Evolutionary conservation across 169 alveolate genomes (phyloP).

Genomic region (Plasmodium ovale): DNA sequence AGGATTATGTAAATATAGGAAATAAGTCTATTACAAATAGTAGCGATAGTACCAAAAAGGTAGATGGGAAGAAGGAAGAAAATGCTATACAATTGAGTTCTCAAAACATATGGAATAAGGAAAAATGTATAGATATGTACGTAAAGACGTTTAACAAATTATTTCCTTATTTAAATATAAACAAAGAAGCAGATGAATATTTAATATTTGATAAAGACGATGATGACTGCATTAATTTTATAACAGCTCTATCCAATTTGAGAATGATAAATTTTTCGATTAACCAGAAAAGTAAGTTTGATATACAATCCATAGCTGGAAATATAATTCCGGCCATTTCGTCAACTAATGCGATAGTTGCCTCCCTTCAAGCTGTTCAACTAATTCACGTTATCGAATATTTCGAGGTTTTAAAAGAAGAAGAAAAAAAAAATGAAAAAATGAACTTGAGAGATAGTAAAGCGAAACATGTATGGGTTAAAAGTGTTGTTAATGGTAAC

Average conservation of each 20-base stretch:
- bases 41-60: neutral
- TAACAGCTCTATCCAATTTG: constrained; percentile 92
- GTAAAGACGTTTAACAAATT: constrained; percentile 32
- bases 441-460: constrained; percentile 27
- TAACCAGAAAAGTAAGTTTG: constrained; percentile 84
- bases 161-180: constrained; percentile 48
- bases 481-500: constrained; percentile 51
- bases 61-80: neutral
- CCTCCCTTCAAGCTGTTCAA: constrained; percentile 94
- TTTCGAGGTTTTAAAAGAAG: constrained; percentile 18
- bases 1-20: neutral
- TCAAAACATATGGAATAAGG: constrained; percentile 59
- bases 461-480: constrained; percentile 45
- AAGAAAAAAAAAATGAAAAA: constrained; percentile 2
- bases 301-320: constrained; percentile 96
- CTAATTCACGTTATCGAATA: constrained; percentile 78
- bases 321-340: constrained; percentile 97
- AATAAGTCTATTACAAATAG: neutral
- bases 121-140: constrained; percentile 62
- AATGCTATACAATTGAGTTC: constrained; percentile 15
- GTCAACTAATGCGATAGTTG: constrained; percentile 95
- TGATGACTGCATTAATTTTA: constrained; percentile 91
- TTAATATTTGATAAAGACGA: constrained; percentile 95
- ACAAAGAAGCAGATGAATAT: constrained; percentile 71
- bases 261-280: constrained; percentile 93